phyloP scores from a whole-genome alignment of 2,329 filamentous ascomycete genomes.

The Penicillium sp. region DNA sequence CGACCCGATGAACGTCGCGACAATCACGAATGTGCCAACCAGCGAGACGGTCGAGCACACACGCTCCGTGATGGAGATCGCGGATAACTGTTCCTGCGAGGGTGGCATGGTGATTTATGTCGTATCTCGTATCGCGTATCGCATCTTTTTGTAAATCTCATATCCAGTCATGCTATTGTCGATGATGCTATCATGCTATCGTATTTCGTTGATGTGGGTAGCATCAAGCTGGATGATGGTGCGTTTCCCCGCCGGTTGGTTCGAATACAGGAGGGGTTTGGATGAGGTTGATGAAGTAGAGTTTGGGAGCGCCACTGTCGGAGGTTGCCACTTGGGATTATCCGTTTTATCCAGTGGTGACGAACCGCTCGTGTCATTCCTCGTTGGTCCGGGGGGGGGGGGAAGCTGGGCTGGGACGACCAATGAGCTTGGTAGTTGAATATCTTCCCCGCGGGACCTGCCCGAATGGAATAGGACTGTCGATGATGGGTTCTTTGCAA shows the following conservation, averaged over 20 bases:
- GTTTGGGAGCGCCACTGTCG: neutral
- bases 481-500: neutral
- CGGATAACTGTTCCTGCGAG: constrained; percentile 51
- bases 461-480: neutral
- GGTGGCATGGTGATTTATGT: constrained; percentile 37
- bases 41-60: constrained; percentile 74
- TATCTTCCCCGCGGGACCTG: neutral
- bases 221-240: neutral
- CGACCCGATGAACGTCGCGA: constrained; percentile 72
- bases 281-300: constrained; percentile 2
- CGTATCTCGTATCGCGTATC: neutral
- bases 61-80: constrained; percentile 69
- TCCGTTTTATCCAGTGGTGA: neutral
- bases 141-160: neutral
- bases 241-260: neutral
- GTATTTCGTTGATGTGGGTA: neutral
- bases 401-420: neutral
- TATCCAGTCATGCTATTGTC: neutral
- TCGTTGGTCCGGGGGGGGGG: neutral
- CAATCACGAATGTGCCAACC: constrained; percentile 72
- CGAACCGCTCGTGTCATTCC: neutral
- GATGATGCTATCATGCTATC: neutral
- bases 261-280: neutral
- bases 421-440: neutral
- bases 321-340: neutral